Conservation (phyloP, 176 grass and related monocot species). For the Metroxylon sagu region DNA sequence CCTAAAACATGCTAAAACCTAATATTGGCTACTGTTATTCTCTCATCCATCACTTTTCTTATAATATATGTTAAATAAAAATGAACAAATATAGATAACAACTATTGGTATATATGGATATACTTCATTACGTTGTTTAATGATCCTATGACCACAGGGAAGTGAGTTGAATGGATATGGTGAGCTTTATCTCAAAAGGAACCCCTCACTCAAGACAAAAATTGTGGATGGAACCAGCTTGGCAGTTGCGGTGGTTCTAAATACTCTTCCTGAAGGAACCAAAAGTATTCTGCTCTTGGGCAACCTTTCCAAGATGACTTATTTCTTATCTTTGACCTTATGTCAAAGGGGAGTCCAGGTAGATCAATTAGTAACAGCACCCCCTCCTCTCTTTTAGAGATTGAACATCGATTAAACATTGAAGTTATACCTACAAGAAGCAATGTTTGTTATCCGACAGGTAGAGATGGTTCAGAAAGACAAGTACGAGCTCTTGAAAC, state of each 20-base stretch:
- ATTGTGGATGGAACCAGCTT: slow-evolving; percentile 58
- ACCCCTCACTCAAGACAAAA: slow-evolving; percentile 27
- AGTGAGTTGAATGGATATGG: slow-evolving; percentile 41
- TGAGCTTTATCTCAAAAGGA: slow-evolving; percentile 41
- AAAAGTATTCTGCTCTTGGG: slow-evolving; percentile 45
- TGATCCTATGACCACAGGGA: slow-evolving; percentile 11
- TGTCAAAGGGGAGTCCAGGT: slow-evolving; percentile 29
- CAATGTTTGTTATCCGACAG: slow-evolving; percentile 9
- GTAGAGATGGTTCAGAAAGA: slow-evolving; percentile 31
- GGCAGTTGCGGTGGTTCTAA: slow-evolving; percentile 34
- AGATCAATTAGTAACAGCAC: neutral
- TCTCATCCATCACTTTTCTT: no score
- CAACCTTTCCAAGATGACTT: slow-evolving; percentile 22
- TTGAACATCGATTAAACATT: neutral
- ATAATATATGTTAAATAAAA: no score
- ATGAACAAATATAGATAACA: no score
- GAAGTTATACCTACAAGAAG: no score
- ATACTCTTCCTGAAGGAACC: slow-evolving; percentile 27
- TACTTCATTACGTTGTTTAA: no score
- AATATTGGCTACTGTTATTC: no score
- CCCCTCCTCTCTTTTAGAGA: no score
- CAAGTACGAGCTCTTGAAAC: slow-evolving; percentile 20
- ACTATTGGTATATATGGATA: no score
- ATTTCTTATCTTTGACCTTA: slow-evolving; percentile 25
- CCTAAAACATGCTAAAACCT: no score